phyloP scores from a whole-genome alignment of 139 green algal species.

The Tetraselmis striata region DNA sequence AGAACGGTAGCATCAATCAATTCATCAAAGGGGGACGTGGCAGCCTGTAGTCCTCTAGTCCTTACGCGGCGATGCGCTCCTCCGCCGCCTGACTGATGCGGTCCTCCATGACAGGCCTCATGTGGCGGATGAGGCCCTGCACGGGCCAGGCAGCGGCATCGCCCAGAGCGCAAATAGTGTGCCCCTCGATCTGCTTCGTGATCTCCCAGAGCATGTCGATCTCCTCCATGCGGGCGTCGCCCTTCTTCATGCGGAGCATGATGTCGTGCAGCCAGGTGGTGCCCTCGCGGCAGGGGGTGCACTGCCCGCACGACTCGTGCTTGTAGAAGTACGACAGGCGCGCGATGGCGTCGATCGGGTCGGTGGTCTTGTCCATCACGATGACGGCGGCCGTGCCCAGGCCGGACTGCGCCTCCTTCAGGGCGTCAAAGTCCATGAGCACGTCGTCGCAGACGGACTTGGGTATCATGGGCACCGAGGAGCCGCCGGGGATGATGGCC shows the following conservation, averaged over 20 bases:
- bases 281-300: slow-evolving; percentile 96
- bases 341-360: slow-evolving; percentile 93
- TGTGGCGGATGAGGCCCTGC: slow-evolving; percentile 94
- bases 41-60: no score
- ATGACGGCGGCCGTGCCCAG: slow-evolving; percentile 98
- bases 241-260: slow-evolving; percentile 76
- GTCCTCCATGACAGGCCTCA: slow-evolving; percentile 71
- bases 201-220: slow-evolving; percentile 87
- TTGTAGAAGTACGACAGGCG: slow-evolving; percentile 99
- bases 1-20: no score
- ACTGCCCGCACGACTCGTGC: slow-evolving; percentile 97
- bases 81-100: slow-evolving; percentile 44
- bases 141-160: slow-evolving; percentile 96
- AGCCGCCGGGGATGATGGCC: slow-evolving; percentile 94
- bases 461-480: slow-evolving; percentile 86
- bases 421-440: slow-evolving; percentile 96
- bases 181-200: slow-evolving; percentile 94
- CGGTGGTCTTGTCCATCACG: slow-evolving; percentile 97
- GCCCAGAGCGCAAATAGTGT: slow-evolving; percentile 97
- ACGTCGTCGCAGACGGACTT: slow-evolving; percentile 81
- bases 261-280: slow-evolving; percentile 88
- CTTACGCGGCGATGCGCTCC: slow-evolving; percentile 48
- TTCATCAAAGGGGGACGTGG: no score
- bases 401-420: slow-evolving; percentile 82
- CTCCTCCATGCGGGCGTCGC: slow-evolving; percentile 67